phyloP scores from a whole-genome alignment of 2,329 filamentous ascomycete genomes.

The Emericellopsis atlantica region DNA sequence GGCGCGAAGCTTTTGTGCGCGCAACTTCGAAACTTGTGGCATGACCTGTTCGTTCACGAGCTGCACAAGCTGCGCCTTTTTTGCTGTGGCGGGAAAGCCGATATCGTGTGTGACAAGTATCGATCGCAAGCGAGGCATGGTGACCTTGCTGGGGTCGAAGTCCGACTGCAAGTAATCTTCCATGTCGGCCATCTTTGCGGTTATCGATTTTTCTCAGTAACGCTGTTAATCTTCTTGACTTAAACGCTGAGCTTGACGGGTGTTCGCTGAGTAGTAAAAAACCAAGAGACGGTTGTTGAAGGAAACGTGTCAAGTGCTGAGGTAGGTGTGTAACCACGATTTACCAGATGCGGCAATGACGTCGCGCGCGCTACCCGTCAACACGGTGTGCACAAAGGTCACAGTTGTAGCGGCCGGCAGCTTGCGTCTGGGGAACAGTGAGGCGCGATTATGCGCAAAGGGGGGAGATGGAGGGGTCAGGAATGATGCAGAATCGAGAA shows the following conservation, averaged over 20 bases:
- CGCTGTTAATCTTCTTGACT: no score
- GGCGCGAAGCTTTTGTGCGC: constrained; percentile 62
- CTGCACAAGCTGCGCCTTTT: constrained; percentile 78
- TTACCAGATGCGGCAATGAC: no score
- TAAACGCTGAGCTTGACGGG: no score
- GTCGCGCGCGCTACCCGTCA: no score
- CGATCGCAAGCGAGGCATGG: constrained; percentile 76
- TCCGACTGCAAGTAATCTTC: constrained; percentile 79
- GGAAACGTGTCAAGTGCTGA: no score
- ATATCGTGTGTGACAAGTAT: constrained; percentile 86
- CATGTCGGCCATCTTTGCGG: constrained; percentile 44
- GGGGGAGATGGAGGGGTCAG: not conserved
- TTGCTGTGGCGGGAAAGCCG: constrained; percentile 75
- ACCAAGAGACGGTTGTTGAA: not conserved
- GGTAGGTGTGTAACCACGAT: no score
- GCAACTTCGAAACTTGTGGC: constrained; percentile 65
- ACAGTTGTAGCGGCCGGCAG: constrained; percentile 2
- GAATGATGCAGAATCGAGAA: not conserved
- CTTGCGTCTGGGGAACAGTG: not conserved
- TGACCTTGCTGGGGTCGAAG: constrained; percentile 76
- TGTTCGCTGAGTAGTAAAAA: not conserved
- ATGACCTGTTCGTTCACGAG: constrained; percentile 71
- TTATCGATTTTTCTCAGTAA: constrained; percentile 1
- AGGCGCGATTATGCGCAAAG: no score
- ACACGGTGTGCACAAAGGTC: constrained; percentile 1